Conservation (phyloP, 176 grass and related monocot genomes). For the Poa pratensis region DNA sequence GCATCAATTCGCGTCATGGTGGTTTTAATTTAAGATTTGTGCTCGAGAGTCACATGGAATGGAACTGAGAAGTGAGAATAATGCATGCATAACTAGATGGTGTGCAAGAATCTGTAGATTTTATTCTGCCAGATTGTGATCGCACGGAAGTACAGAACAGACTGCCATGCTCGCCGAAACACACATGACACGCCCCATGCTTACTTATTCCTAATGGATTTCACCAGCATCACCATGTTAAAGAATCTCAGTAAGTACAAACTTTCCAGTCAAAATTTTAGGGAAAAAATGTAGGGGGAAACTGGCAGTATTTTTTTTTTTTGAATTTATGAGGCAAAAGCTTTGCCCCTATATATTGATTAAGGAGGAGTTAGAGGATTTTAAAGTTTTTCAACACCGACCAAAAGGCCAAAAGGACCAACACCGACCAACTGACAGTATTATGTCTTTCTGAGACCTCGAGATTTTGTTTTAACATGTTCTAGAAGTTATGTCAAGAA, state of each 20-base stretch:
- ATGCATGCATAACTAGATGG: slow-evolving; percentile 46
- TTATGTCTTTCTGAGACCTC: background rate
- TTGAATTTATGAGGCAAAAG: too few relatives aligned
- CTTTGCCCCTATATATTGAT: too few relatives aligned
- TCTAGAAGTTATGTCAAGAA: background rate
- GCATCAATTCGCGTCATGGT: background rate
- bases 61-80: slow-evolving; percentile 36
- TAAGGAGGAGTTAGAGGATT: too few relatives aligned
- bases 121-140: slow-evolving; percentile 52
- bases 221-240: background rate
- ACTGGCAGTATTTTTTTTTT: background rate
- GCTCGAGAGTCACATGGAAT: slow-evolving; percentile 46
- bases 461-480: background rate
- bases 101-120: slow-evolving; percentile 51
- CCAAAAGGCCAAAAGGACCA: too few relatives aligned
- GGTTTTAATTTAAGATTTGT: slow-evolving; percentile 38
- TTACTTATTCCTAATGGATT: slow-evolving; percentile 25
- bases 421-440: too few relatives aligned
- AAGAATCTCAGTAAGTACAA: background rate
- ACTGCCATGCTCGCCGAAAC: background rate
- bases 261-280: background rate
- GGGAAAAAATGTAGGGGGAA: background rate
- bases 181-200: slow-evolving; percentile 33
- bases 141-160: slow-evolving; percentile 9
- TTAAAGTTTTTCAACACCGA: too few relatives aligned